phyloP scores from a whole-genome alignment of 768 basidiomycete species.

The Erythrobasidium yunnanense region DNA sequence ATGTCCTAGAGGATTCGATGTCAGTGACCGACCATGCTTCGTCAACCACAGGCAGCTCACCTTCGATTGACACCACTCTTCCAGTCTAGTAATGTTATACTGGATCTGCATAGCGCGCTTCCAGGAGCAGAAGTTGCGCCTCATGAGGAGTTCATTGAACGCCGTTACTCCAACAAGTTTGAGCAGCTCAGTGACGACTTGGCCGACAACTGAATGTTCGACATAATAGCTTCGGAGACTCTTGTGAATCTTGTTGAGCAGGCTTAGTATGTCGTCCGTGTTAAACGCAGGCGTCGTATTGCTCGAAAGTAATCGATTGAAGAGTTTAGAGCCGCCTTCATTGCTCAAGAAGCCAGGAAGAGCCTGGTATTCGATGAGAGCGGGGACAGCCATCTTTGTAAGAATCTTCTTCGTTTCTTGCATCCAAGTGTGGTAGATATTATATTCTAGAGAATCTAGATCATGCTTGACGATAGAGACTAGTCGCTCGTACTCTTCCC shows the following conservation, averaged over 20 bases:
- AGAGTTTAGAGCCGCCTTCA: constrained; percentile 82
- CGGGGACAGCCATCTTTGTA: constrained; percentile 97
- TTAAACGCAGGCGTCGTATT: constrained; percentile 80
- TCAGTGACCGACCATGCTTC: background rate
- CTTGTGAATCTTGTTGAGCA: constrained; percentile 96
- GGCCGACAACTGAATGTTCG: constrained; percentile 92
- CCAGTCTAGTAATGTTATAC: constrained; percentile 88
- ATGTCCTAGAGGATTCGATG: constrained; percentile 55
- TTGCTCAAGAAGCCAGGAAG: constrained; percentile 93
- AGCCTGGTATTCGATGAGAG: constrained; percentile 92
- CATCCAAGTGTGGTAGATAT: constrained; percentile 99
- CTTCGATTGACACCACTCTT: constrained; percentile 99
- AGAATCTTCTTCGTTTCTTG: constrained; percentile 91
- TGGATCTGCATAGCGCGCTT: constrained; percentile 99
- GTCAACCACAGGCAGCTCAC: no score
- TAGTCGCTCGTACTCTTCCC: constrained; percentile 90
- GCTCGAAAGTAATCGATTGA: constrained; percentile 79
- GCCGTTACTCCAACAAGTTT: constrained; percentile 92
- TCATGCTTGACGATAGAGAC: constrained; percentile 99
- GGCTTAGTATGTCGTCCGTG: constrained; percentile 95
- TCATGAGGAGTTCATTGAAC: constrained; percentile 96
- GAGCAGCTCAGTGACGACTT: constrained; percentile 84
- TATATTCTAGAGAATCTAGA: constrained; percentile 93
- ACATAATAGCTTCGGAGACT: constrained; percentile 96
- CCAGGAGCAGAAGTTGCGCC: constrained; percentile 98